These are phyloP conservation scores for Yamagishiella unicocca DNA, from an alignment of 139 green algal genomes.

Conservation along the genomic window DNA sequence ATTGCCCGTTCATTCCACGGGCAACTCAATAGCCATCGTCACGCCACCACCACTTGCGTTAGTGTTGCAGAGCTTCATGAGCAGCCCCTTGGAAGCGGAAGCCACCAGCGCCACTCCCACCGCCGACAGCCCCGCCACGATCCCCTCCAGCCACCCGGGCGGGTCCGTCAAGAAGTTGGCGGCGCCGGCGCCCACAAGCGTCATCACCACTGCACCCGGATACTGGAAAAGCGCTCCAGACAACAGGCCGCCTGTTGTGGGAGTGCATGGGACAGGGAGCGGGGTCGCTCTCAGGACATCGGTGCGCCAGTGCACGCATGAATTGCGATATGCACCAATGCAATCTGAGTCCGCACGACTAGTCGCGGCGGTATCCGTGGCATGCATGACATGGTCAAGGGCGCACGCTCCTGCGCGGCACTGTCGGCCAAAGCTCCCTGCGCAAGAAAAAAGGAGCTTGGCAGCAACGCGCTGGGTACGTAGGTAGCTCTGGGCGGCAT, in stretches of 20 bases:
- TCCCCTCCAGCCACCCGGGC: slow-evolving; percentile 64
- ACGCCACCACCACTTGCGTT: slow-evolving; percentile 69
- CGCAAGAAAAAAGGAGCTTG: too few species aligned
- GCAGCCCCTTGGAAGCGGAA: slow-evolving; percentile 77
- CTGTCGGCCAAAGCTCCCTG: too few species aligned
- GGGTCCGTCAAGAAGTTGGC: slow-evolving; percentile 69
- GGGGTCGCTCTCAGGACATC: not conserved
- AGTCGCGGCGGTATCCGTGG: too few species aligned
- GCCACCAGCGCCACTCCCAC: slow-evolving; percentile 90
- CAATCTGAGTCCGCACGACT: too few species aligned
- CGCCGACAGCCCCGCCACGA: slow-evolving; percentile 78
- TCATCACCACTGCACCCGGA: slow-evolving; percentile 91
- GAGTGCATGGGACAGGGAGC: not conserved
- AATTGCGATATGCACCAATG: too few species aligned
- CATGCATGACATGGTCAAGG: too few species aligned
- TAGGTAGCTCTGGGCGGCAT: too few species aligned
- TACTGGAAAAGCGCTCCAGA: slow-evolving; percentile 91
- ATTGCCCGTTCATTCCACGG: too few species aligned
- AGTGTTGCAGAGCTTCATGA: slow-evolving; percentile 75
- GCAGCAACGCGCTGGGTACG: too few species aligned
- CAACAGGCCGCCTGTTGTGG: slow-evolving; percentile 71
- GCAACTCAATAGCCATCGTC: too few species aligned
- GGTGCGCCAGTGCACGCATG: too few species aligned
- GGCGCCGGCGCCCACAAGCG: slow-evolving; percentile 77
- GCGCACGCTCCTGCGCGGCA: too few species aligned